Conservation (phyloP, 2,329 filamentous ascomycete genomes). For the Amauroascus niger region DNA sequence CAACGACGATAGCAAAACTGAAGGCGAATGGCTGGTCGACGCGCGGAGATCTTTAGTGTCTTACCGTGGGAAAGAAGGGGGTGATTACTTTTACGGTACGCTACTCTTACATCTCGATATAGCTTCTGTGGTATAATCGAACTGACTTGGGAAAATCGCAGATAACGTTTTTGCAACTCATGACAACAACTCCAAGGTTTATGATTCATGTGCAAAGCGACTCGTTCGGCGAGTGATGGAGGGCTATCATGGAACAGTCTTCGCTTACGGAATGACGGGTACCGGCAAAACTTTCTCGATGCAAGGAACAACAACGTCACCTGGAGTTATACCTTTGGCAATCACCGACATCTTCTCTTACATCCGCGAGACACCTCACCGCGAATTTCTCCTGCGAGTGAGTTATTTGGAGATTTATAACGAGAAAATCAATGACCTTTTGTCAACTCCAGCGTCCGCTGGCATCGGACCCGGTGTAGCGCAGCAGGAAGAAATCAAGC, state of each 20-base stretch:
- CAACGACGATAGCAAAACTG: slow-evolving; percentile 52
- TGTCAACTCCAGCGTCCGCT: slow-evolving; percentile 59
- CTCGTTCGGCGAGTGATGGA: slow-evolving; percentile 96
- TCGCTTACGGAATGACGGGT: slow-evolving; percentile 97
- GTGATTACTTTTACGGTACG: slow-evolving; percentile 82
- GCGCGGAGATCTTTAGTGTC: slow-evolving; percentile 70
- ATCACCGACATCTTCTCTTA: slow-evolving; percentile 99
- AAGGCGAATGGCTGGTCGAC: slow-evolving; percentile 88
- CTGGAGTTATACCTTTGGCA: slow-evolving; percentile 90
- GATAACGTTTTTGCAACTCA: slow-evolving; percentile 94
- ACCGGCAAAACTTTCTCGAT: slow-evolving; percentile 99
- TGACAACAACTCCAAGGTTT: slow-evolving; percentile 89
- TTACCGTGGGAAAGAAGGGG: slow-evolving; percentile 79
- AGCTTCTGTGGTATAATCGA: background rate
- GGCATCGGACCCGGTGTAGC: slow-evolving; percentile 44
- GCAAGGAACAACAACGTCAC: slow-evolving; percentile 92
- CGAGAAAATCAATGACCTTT: slow-evolving; percentile 87
- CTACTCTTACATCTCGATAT: background rate
- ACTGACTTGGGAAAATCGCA: slow-evolving; percentile 31
- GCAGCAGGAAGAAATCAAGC: slow-evolving; percentile 79
- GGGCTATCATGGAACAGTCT: slow-evolving; percentile 95
- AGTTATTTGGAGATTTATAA: slow-evolving; percentile 99
- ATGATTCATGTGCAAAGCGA: slow-evolving; percentile 87
- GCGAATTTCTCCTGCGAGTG: slow-evolving; percentile 88
- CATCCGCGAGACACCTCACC: slow-evolving; percentile 88